A percentile compares a stretch with the other conserved stretches of the same genome.
These are phyloP conservation scores for Pseudopyrenochaeta lycopersici DNA, from an alignment of 2,329 filamentous ascomycete genomes.

Conservation along the genomic window DNA sequence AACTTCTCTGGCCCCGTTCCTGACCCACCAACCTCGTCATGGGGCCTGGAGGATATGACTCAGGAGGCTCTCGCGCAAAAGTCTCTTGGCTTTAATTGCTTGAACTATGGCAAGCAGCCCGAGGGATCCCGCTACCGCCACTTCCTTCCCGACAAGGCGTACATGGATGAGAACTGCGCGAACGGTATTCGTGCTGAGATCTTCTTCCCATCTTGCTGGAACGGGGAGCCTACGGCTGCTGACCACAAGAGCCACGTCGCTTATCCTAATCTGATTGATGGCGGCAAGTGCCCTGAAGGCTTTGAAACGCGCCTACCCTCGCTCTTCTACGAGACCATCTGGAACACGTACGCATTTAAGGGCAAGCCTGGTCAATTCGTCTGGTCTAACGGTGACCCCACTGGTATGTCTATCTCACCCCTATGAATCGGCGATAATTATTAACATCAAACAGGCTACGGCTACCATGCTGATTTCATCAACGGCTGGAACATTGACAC, in stretches of 20 bases:
- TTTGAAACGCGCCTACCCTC: conserved; percentile 66
- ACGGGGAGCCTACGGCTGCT: conserved; percentile 67
- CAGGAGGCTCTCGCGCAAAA: conserved; percentile 79
- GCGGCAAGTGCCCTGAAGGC: conserved; percentile 63
- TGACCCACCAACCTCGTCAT: conserved; percentile 73
- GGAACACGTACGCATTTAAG: conserved; percentile 61
- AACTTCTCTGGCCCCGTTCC: conserved; percentile 66
- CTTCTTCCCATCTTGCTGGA: conserved; percentile 80
- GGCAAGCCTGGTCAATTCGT: conserved; percentile 67
- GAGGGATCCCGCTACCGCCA: conserved; percentile 85
- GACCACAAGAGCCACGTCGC: conserved; percentile 72
- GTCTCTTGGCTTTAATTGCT: conserved; percentile 92
- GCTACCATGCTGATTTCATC: conserved; percentile 75
- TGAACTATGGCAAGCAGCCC: conserved; percentile 75
- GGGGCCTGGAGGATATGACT: conserved; percentile 70
- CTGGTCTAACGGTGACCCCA: conserved; percentile 75
- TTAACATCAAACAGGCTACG: conserved; percentile 64
- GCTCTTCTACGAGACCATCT: conserved; percentile 69
- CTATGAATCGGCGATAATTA: background rate
- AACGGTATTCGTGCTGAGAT: conserved; percentile 78
- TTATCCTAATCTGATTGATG: conserved; percentile 64
- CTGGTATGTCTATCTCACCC: conserved; percentile 64
- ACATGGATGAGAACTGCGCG: conserved; percentile 81
- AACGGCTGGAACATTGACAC: conserved; percentile 74
- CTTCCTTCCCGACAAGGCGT: conserved; percentile 79